Base-by-base conservation (phyloP, 805 yeast genomes). In the Tetrapisispora taiwanensis region DNA sequence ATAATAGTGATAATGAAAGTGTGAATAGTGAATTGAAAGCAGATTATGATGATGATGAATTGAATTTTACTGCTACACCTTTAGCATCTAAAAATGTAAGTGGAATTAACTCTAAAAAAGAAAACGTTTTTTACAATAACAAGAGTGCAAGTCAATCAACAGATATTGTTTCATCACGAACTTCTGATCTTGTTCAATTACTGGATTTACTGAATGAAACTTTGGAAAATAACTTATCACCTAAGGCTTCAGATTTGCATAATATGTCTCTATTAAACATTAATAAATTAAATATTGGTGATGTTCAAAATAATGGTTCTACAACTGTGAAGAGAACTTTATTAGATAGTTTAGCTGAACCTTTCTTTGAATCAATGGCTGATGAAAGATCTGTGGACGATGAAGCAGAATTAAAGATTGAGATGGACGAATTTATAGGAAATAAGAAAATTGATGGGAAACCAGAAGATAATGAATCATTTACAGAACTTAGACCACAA, bases 271-370 rank as follows among this genome's bases (percentile, higher is more conserved):
- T 62, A 13, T 49, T 58, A 34, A 62, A 62, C 44, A 56, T 60
- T 15, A 57, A 58, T 42, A 62, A 59, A 44, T 42, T 61, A 17
- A 53, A 58, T 8, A 45, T 59, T 34, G 57, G 57, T 26, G 50
- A 51, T 17, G 48, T 46, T 20, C 34, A 43, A 14, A 46, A 42
- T 31, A 45, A 39, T 19, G 45, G 43, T 9, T 28, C 51, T 0
- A 41, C 49, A 20, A 50, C 50, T 17, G 42, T 62, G 40, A 58
- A 56, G 24, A 58, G 46, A 41, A 55, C 54, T 6, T 37, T 62
- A 18, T 41, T 62, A 36, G 59, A 62, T 40, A 58, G 64, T 52
- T 43, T 62, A 20, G 66, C 67, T 4, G 63, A 61, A 43, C 67
- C 67, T 17, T 62, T 62, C 41, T 60, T 51, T 46, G 65, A 60